Base-by-base conservation (phyloP, 805 yeast species). In the Zygosaccharomyces kombuchaensis region DNA sequence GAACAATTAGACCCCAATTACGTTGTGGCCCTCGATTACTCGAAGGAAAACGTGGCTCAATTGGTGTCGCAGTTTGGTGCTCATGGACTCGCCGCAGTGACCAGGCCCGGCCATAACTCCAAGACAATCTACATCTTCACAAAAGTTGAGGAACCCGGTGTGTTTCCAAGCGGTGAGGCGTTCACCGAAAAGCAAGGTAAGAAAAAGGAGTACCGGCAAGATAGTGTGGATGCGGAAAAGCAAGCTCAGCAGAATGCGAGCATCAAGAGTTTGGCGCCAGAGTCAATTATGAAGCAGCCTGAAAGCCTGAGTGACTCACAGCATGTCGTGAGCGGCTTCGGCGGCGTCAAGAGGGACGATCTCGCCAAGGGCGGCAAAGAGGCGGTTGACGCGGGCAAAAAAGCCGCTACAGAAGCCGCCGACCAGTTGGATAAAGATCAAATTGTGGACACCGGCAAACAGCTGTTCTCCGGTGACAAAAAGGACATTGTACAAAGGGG, bases 1-100 rank as follows among this genome's bases (percentile, higher is more conserved):
- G 56, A 48, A 13, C 52, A 59, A 42, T 50, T 63, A 42, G 59
- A 56, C 46, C 66, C 68, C 5, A 57, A 61, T 45, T 60, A 50
- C 44, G 59, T 59, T 21, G 44, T 61, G 8, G 42, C 59, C n/a
- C 44, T 59, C 35, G 44, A 46, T 0, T 59, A 58, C 35, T 50
- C 65, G 2, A 51, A 50, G 47, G 61, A 58, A 22, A 58, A 60
- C 29, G 39, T 58, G 4, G 50, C 62, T 2, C 44, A 50, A 16
- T 19, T 61, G 25, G 39, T 57, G 14, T 57, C 62, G 7, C 62
- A 58, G 44, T 54, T 61, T 6, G 50, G 57, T 9, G 53, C 56
- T 2, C 52, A 56, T 34, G 64, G 64, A 2, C 29, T 60, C 13
- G 40, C 53, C 12, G 57, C 55, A 1, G 42, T 57, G 9, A 53